Evolutionary conservation across 352 stramenopile genomes (phyloP).

Genomic region (Thalassiosira hispida): DNA sequence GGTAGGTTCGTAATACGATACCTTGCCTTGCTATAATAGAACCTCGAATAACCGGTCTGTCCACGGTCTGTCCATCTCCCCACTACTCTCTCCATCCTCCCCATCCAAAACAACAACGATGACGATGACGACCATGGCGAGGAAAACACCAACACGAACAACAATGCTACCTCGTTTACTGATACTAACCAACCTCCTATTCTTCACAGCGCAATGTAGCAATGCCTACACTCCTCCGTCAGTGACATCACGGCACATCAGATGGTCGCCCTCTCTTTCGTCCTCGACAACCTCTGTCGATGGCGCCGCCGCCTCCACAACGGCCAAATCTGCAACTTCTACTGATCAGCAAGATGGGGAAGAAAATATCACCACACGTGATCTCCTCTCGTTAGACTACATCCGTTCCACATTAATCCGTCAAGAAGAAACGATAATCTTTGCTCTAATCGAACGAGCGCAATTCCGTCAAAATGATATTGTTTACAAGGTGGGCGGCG

Average conservation of each 20-base stretch:
- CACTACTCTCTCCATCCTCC: too few relatives aligned
- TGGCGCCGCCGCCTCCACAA: not conserved
- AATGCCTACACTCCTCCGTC: slow-evolving; percentile 13
- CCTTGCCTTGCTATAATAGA: too few relatives aligned
- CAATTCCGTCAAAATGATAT: slow-evolving; percentile 95
- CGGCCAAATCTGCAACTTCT: not conserved
- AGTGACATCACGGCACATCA: not conserved
- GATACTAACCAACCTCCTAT: not conserved
- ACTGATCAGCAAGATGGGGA: not conserved
- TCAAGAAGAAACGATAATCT: slow-evolving; percentile 99
- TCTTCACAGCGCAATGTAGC: slow-evolving; percentile 16
- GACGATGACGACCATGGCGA: too few relatives aligned
- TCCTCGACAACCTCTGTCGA: not conserved
- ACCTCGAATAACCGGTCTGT: too few relatives aligned
- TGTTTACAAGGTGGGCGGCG: slow-evolving; percentile 92
- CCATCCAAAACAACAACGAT: too few relatives aligned
- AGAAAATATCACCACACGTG: slow-evolving; percentile 70
- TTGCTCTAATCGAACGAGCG: slow-evolving; percentile 97
- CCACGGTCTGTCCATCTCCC: too few relatives aligned
- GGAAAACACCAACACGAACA: too few relatives aligned
- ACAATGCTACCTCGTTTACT: too few relatives aligned
- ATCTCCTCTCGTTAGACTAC: slow-evolving; percentile 86
- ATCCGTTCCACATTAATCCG: slow-evolving; percentile 88
- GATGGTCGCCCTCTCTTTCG: slow-evolving; percentile 12
- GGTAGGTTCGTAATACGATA: too few relatives aligned